Conservation (phyloP, 2,329 filamentous ascomycete genomes). For the Ophiostoma ulmi region DNA sequence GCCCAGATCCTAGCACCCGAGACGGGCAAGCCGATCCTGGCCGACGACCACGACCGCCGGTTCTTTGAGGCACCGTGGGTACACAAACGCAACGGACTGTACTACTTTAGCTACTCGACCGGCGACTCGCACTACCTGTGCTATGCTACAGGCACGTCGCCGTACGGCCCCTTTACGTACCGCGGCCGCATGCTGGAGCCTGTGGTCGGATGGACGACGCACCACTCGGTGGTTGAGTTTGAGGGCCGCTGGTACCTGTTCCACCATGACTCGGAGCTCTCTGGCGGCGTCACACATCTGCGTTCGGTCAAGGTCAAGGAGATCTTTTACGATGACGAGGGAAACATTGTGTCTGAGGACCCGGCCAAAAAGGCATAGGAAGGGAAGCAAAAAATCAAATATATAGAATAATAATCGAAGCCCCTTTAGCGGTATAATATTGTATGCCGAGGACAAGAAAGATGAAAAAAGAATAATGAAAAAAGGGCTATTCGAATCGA, state of each 20-base stretch:
- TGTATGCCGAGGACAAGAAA: not conserved
- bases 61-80: conserved; percentile 82
- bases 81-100: conserved; percentile 64
- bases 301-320: conserved; percentile 69
- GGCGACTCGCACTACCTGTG: conserved; percentile 71
- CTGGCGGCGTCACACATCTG: conserved; percentile 64
- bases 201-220: conserved; percentile 75
- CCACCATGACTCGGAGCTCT: conserved; percentile 68
- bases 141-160: conserved; percentile 61
- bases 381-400: too few species aligned
- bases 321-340: conserved; percentile 64
- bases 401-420: too few species aligned
- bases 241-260: conserved; percentile 68
- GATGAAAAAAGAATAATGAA: not conserved
- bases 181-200: conserved; percentile 67
- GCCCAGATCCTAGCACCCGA: conserved; percentile 60
- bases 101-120: conserved; percentile 75
- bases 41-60: conserved; percentile 65
- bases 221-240: conserved; percentile 73
- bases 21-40: conserved; percentile 53
- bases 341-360: conserved; percentile 49
- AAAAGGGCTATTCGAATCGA: not conserved
- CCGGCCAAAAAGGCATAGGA: not conserved
- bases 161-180: conserved; percentile 68
- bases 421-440: not conserved